These are phyloP conservation scores for Thyridium curvatum DNA, from an alignment of 2,329 filamentous ascomycete genomes.

Conservation along the genomic window DNA sequence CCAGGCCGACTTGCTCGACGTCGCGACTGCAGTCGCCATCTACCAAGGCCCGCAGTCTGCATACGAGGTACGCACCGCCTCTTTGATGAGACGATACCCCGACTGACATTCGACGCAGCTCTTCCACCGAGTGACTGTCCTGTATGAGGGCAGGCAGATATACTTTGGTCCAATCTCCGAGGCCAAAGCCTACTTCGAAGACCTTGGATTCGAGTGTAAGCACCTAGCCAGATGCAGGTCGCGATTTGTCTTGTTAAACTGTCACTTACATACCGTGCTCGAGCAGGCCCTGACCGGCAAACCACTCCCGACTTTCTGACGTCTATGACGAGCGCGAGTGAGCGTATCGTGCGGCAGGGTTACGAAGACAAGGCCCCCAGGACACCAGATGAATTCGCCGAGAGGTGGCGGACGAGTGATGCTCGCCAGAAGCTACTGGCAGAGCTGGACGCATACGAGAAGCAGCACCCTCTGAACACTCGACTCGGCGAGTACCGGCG, in stretches of 20 bases:
- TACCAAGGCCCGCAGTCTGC: slow-evolving; percentile 62
- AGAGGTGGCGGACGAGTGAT: slow-evolving; percentile 48
- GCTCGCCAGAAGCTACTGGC: slow-evolving; percentile 43
- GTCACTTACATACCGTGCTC: no score
- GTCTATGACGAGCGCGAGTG: slow-evolving; percentile 56
- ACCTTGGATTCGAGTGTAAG: slow-evolving; percentile 57
- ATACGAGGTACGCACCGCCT: slow-evolving; percentile 39
- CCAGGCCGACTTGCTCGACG: slow-evolving; percentile 60
- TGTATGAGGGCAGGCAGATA: slow-evolving; percentile 57
- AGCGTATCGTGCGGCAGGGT: slow-evolving; percentile 49
- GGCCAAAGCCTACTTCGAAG: slow-evolving; percentile 59
- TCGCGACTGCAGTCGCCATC: slow-evolving; percentile 64
- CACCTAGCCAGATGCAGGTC: no score
- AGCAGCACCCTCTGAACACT: slow-evolving; percentile 44
- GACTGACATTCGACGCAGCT: slow-evolving; percentile 13
- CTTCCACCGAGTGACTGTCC: slow-evolving; percentile 52
- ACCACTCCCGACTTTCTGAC: slow-evolving; percentile 69
- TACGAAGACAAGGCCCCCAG: slow-evolving; percentile 51
- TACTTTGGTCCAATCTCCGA: slow-evolving; percentile 54
- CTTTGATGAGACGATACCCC: no score
- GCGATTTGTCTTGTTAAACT: no score
- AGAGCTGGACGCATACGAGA: slow-evolving; percentile 52
- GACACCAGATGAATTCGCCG: slow-evolving; percentile 56
- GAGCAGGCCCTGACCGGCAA: slow-evolving; percentile 45
- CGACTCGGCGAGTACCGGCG: slow-evolving; percentile 53